Conservation (phyloP, 2,329 filamentous ascomycete species). For the Penicillium sp. region DNA sequence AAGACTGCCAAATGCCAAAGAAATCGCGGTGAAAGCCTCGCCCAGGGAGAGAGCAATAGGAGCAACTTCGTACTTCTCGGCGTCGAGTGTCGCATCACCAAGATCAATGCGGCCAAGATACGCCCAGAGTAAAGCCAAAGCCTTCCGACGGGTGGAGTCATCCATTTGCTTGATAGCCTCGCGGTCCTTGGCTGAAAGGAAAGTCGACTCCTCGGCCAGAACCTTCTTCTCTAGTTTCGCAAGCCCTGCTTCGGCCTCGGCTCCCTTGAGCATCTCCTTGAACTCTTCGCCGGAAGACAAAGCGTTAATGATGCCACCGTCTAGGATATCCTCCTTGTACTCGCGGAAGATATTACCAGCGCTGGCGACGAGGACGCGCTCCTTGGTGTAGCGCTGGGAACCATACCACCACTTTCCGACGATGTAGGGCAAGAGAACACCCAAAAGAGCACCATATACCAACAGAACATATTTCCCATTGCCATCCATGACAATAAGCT, state of each 20-base stretch:
- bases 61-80: conserved; percentile 83
- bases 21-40: conserved; percentile 82
- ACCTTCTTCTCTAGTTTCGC: conserved; percentile 82
- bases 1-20: conserved; percentile 83
- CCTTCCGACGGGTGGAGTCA: conserved; percentile 77
- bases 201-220: conserved; percentile 58
- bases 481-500: conserved; percentile 88
- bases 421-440: conserved; percentile 85
- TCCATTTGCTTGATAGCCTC: conserved; percentile 78
- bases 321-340: conserved; percentile 81
- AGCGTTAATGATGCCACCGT: conserved; percentile 75
- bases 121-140: conserved; percentile 88
- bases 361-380: conserved; percentile 88
- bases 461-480: conserved; percentile 95
- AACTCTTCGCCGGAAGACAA: conserved; percentile 87
- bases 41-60: conserved; percentile 83
- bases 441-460: conserved; percentile 83
- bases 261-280: conserved; percentile 71
- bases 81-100: conserved; percentile 71
- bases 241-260: conserved; percentile 77
- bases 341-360: conserved; percentile 94
- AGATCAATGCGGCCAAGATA: conserved; percentile 89
- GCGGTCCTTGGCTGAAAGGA: conserved; percentile 72
- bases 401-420: conserved; percentile 99
- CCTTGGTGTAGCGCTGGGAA: conserved; percentile 87